phyloP scores from a whole-genome alignment of 495 filamentous ascomycete genomes.

The Aspergillus mulundensis region DNA sequence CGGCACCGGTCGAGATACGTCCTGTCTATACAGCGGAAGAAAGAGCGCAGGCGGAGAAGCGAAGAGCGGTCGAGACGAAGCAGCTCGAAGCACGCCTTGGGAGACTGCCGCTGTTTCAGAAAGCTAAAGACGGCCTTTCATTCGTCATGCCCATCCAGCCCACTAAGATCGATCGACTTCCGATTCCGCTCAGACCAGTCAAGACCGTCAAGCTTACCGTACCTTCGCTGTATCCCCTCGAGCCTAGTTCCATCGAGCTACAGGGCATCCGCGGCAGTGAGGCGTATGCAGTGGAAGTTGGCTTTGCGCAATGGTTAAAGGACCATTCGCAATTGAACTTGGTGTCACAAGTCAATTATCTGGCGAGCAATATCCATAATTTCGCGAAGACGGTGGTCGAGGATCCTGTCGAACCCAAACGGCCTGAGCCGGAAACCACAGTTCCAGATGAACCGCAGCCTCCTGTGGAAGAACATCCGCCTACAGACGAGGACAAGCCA shows the following conservation, averaged over 20 bases:
- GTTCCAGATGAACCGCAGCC: slow-evolving; percentile 13
- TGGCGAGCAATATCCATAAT: slow-evolving; percentile 68
- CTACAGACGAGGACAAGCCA: slow-evolving; percentile 41
- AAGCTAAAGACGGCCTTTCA: slow-evolving; percentile 62
- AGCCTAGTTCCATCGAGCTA: slow-evolving; percentile 62
- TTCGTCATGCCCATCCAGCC: slow-evolving; percentile 74
- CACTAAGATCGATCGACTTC: slow-evolving; percentile 56
- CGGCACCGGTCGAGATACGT: slow-evolving; percentile 10
- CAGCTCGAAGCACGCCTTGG: slow-evolving; percentile 80
- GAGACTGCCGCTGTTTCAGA: slow-evolving; percentile 62
- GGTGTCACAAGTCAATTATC: slow-evolving; percentile 72
- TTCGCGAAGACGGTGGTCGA: slow-evolving; percentile 54
- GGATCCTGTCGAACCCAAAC: slow-evolving; percentile 18
- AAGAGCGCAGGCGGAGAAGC: slow-evolving; percentile 57
- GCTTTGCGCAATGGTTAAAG: slow-evolving; percentile 57
- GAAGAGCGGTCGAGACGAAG: slow-evolving; percentile 60
- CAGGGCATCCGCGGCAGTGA: slow-evolving; percentile 58
- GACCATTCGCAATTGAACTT: slow-evolving; percentile 59
- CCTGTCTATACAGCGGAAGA: slow-evolving; percentile 52
- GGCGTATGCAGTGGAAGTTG: slow-evolving; percentile 56
- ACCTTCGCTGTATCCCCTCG: slow-evolving; percentile 68
- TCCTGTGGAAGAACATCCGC: not conserved
- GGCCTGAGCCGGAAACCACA: slow-evolving; percentile 1
- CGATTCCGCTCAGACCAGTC: slow-evolving; percentile 56
- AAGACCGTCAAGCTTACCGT: slow-evolving; percentile 66